Conservation (phyloP, 495 filamentous ascomycete species). For the Hyaloscypha finlandica region DNA sequence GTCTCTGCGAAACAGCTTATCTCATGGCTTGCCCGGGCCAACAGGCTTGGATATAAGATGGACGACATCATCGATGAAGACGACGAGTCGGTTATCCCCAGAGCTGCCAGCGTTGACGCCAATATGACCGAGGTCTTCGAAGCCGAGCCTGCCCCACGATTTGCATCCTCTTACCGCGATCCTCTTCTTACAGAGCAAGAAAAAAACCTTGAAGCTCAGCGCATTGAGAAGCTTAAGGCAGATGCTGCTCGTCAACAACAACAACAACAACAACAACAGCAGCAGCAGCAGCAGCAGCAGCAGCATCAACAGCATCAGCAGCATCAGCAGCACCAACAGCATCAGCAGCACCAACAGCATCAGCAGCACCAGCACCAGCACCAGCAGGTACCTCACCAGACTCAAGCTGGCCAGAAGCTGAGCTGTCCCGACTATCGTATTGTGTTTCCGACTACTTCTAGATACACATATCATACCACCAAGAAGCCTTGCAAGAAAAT, state of each 20-base stretch:
- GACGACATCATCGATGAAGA: conserved; percentile 25
- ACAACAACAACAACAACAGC: no score
- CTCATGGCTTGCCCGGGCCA: conserved; percentile 19
- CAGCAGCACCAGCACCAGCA: not conserved
- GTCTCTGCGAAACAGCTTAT: conserved; percentile 19
- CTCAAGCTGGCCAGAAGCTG: not conserved
- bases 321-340: no score
- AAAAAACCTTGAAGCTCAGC: not conserved
- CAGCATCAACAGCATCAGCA: no score
- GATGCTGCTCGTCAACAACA: not conserved
- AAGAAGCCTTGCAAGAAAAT: conserved; percentile 22
- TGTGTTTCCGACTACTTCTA: not conserved
- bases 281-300: no score
- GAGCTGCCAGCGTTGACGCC: not conserved
- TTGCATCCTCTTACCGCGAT: conserved; percentile 1
- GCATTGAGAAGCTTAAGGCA: not conserved
- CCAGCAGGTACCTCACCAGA: not conserved
- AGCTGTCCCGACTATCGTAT: conserved; percentile 7
- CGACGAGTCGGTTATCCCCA: conserved; percentile 24
- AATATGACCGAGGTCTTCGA: conserved; percentile 1
- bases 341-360: not conserved
- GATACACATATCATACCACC: conserved; percentile 19
- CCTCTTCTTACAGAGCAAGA: conserved; percentile 16
- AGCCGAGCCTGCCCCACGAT: not conserved
- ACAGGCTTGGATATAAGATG: conserved; percentile 25